Evolutionary conservation across 164 flowering plant genomes (phyloP).

Genomic region (Brasenia schreberi): DNA sequence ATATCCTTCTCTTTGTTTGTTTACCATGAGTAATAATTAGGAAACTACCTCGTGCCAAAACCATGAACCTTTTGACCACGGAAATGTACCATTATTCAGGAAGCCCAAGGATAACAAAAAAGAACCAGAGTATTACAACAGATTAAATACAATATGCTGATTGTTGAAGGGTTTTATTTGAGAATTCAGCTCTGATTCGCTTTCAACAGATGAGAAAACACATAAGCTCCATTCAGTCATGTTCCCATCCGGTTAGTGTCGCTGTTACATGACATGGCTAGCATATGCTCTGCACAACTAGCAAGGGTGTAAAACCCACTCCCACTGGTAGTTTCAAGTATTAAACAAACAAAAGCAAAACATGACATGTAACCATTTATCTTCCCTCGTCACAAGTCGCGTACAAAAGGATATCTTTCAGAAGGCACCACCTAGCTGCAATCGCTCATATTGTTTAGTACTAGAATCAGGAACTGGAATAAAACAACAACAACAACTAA

Average conservation of each 20-base stretch:
- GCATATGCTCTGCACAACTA: neutral
- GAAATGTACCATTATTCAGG: too few species aligned
- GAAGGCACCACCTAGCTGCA: neutral
- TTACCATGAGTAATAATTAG: too few species aligned
- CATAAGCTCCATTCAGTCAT: neutral
- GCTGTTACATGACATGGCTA: neutral
- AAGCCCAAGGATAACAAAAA: too few species aligned
- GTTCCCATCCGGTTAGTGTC: neutral
- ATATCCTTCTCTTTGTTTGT: too few species aligned
- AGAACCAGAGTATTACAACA: too few species aligned
- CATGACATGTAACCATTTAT: neutral
- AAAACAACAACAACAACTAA: too few species aligned
- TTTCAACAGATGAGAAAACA: neutral
- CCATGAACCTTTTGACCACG: too few species aligned
- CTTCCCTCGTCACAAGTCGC: neutral
- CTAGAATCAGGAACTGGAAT: neutral
- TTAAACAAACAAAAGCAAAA: neutral
- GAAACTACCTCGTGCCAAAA: too few species aligned
- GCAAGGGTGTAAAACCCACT: neutral
- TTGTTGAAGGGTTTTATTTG: neutral
- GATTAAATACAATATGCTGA: neutral
- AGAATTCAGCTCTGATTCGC: neutral
- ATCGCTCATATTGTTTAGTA: neutral
- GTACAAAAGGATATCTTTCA: too few species aligned
- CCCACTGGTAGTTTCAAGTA: neutral